A percentile compares a stretch with the other conserved stretches of the same genome.
These are phyloP conservation scores for Helianthus annuus DNA, from an alignment of 129 eudicot species.

Conservation along the genomic window DNA sequence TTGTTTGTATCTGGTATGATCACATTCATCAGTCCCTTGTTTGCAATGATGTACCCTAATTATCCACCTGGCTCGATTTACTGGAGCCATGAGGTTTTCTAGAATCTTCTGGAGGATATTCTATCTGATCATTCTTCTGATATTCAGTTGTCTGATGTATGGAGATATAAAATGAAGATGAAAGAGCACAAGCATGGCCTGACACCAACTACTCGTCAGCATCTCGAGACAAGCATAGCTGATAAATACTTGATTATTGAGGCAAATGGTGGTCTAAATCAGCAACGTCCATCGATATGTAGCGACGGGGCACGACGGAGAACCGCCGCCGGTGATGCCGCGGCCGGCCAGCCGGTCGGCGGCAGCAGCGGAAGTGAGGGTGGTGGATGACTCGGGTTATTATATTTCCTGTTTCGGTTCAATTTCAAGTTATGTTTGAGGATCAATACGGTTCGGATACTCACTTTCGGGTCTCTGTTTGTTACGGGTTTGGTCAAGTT, in stretches of 20 bases:
- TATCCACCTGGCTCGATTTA: conserved; percentile 78
- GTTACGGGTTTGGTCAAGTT: too few relatives aligned
- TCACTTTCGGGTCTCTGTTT: too few relatives aligned
- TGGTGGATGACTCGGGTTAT: too few relatives aligned
- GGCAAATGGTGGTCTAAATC: conserved; percentile 97
- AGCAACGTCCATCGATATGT: conserved; percentile 85
- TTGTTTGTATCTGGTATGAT: conserved; percentile 62
- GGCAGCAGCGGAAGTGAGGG: too few relatives aligned
- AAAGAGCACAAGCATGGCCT: conserved; percentile 64
- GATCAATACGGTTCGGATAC: too few relatives aligned
- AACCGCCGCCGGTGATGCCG: too few relatives aligned
- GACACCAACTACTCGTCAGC: conserved; percentile 35
- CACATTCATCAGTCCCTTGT: conserved; percentile 56
- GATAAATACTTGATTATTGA: conserved; percentile 67
- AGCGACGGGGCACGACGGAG: too few relatives aligned
- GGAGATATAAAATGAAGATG: conserved; percentile 69
- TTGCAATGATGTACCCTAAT: conserved; percentile 42
- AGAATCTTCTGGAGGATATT: conserved; percentile 53
- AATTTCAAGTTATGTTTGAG: too few relatives aligned
- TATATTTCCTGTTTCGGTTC: too few relatives aligned
- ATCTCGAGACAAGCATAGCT: conserved; percentile 26
- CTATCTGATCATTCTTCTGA: conserved; percentile 56
- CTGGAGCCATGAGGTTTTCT: conserved; percentile 67
- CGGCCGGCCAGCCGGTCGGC: too few relatives aligned
- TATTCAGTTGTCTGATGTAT: conserved; percentile 65